Conservation (phyloP, 2,329 filamentous ascomycete species). For the Aureobasidium sp. region DNA sequence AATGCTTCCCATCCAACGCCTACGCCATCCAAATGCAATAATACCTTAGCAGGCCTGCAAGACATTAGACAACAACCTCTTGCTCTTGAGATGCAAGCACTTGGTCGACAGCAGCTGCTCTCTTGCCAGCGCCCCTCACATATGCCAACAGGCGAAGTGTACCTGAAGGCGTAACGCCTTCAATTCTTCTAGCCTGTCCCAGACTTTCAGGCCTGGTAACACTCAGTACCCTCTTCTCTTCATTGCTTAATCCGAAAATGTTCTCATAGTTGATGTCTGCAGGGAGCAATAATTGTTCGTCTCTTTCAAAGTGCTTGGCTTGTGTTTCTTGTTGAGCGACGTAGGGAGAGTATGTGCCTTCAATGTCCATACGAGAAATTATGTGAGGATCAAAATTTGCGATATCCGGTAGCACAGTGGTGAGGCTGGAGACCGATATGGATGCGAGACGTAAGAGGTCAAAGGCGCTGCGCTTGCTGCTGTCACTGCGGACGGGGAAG, state of each 20-base stretch:
- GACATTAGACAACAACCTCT: background rate
- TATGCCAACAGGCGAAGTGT: slow-evolving; percentile 53
- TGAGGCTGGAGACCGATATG: slow-evolving; percentile 50
- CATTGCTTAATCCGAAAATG: slow-evolving; percentile 68
- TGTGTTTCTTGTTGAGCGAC: slow-evolving; percentile 61
- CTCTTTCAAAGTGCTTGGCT: slow-evolving; percentile 63
- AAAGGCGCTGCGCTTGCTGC: slow-evolving; percentile 62
- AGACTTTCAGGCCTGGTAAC: slow-evolving; percentile 72
- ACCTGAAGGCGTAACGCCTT: slow-evolving; percentile 58
- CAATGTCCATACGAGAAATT: slow-evolving; percentile 65
- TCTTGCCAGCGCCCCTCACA: slow-evolving; percentile 43
- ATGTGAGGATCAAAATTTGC: slow-evolving; percentile 51
- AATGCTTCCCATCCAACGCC: background rate
- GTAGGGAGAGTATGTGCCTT: slow-evolving; percentile 82
- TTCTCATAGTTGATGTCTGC: slow-evolving; percentile 66
- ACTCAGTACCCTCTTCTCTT: slow-evolving; percentile 67
- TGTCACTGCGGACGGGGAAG: slow-evolving; percentile 61
- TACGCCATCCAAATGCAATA: background rate
- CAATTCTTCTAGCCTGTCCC: slow-evolving; percentile 79
- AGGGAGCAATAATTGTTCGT: slow-evolving; percentile 70
- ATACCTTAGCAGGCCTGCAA: background rate
- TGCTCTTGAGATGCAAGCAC: slow-evolving; percentile 4
- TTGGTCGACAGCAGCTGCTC: slow-evolving; percentile 1
- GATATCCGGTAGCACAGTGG: slow-evolving; percentile 48
- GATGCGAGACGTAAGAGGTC: slow-evolving; percentile 69